Base-by-base conservation (phyloP, 108 stramenopile genomes). In the Skeletonema marinoi region DNA sequence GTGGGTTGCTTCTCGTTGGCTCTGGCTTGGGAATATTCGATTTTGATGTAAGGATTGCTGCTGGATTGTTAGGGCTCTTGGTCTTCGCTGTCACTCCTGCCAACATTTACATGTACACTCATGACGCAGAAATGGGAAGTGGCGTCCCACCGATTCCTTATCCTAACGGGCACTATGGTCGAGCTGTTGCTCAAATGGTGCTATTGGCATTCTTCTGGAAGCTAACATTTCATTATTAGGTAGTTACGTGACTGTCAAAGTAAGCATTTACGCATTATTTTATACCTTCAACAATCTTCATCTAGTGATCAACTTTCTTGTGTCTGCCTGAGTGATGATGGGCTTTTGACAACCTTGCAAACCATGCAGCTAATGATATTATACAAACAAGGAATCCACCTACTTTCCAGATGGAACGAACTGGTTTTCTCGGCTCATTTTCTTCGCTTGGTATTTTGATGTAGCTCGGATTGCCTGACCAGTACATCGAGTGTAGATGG, bases 61-160 rank as follows among this genome's bases (percentile, higher is more conserved):
- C 92, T 36, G 74, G 74, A 60, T 68, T 89, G 32, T 70, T 97
- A 29, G 88, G 87, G 16, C 50, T 81, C 25, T 73, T 97, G 63
- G 91, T 90, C 9, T 29, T 87, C 17, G 88, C 83, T 16, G 86
- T 97, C 1, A 96, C 96, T 31, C 93, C 93, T 16, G 94, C 96
- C 4, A 97, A 97, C 50, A 89, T 93, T 44, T 97, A 94, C 78
- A 94, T 93, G 92, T 93, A 78, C 68, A 94, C 96, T 9, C 96
- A 97, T 73, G 94, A 90, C 77, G 90, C 88, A 16, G 87, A 84
- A 41, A 82, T 91, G 78, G 83, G 85, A 33, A 78, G 71, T 60
- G 80, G 84, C 30, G 70, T 88, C 56, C 77, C 88, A 63, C 87
- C 75, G 10, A 77, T 83, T 63, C 82, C 82, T 44, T 92, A 92